phyloP scores from a whole-genome alignment of 148 eudicot species.

The Arbutus unedo region DNA sequence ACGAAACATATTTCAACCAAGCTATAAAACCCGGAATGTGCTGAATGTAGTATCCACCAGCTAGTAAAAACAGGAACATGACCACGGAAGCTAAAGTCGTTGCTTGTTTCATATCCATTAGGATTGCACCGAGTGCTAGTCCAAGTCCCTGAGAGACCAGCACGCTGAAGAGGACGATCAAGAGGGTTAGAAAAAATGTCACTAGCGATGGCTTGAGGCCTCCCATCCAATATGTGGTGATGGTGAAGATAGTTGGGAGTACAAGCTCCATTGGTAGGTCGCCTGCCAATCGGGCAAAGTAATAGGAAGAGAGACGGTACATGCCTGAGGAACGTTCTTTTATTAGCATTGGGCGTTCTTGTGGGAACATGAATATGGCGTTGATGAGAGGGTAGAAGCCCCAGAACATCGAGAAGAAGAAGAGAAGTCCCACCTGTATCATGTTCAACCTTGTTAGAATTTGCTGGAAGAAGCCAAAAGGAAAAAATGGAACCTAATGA shows the following conservation, averaged over 20 bases:
- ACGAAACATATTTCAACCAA: conserved; percentile 69
- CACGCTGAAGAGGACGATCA: conserved; percentile 58
- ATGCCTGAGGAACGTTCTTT: conserved; percentile 67
- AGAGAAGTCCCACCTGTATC: conserved; percentile 68
- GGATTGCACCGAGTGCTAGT: conserved; percentile 71
- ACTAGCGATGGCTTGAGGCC: conserved; percentile 60
- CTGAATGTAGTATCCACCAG: conserved; percentile 73
- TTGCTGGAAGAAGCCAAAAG: not conserved
- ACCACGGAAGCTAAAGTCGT: conserved; percentile 67
- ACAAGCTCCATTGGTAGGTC: conserved; percentile 89
- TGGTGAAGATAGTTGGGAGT: conserved; percentile 64
- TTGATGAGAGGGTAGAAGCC: conserved; percentile 79
- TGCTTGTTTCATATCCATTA: conserved; percentile 77
- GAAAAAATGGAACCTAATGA: not conserved
- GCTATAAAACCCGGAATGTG: conserved; percentile 57
- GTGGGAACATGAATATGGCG: conserved; percentile 75
- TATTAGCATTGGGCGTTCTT: conserved; percentile 64
- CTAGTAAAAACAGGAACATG: conserved; percentile 64
- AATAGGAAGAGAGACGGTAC: conserved; percentile 85
- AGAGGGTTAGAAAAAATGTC: conserved; percentile 53
- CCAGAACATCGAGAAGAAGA: conserved; percentile 92
- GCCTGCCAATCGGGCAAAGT: conserved; percentile 60
- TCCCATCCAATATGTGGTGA: conserved; percentile 78
- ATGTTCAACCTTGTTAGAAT: not conserved
- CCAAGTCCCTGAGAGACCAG: conserved; percentile 84